Evolutionary conservation across 1,139 yeast species (phyloP).

Genomic region (Hyphopichia fennica): DNA sequence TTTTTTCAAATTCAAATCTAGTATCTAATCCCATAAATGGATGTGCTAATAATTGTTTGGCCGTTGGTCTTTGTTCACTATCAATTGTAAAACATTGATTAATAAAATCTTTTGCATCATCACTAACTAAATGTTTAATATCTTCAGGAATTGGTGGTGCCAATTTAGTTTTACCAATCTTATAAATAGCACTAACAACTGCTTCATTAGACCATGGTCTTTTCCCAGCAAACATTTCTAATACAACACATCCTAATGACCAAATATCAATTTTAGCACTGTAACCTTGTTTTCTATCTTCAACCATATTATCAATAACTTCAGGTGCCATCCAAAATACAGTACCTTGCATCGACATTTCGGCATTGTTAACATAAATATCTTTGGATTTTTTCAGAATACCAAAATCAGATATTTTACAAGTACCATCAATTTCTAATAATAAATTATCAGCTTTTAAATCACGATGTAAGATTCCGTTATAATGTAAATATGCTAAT

Average conservation of each 20-base stretch:
- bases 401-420: conserved; percentile 97
- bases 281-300: conserved; percentile 84
- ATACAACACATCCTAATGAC: conserved; percentile 93
- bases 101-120: conserved; percentile 67
- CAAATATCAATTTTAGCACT: conserved; percentile 94
- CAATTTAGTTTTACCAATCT: conserved; percentile 69
- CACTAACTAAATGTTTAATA: conserved; percentile 61
- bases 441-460: conserved; percentile 92
- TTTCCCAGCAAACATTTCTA: conserved; percentile 91
- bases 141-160: conserved; percentile 97
- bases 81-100: conserved; percentile 78
- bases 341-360: conserved; percentile 98
- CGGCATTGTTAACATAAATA: conserved; percentile 87
- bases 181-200: conserved; percentile 74
- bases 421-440: conserved; percentile 87
- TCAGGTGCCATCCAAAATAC: conserved; percentile 99
- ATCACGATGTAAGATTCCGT: conserved; percentile 91
- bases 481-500: conserved; percentile 76
- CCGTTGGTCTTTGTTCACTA: conserved; percentile 87
- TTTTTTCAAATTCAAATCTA: conserved; percentile 58
- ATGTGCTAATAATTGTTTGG: conserved; percentile 62
- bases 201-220: conserved; percentile 84
- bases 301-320: conserved; percentile 78
- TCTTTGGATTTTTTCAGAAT: conserved; percentile 87
- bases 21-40: conserved; percentile 54